Percentiles rank a stretch among this genome's conserved stretches.
Evolutionary conservation across 2,329 filamentous ascomycete genomes (phyloP).

Genomic region (Aureobasidium sp.): DNA sequence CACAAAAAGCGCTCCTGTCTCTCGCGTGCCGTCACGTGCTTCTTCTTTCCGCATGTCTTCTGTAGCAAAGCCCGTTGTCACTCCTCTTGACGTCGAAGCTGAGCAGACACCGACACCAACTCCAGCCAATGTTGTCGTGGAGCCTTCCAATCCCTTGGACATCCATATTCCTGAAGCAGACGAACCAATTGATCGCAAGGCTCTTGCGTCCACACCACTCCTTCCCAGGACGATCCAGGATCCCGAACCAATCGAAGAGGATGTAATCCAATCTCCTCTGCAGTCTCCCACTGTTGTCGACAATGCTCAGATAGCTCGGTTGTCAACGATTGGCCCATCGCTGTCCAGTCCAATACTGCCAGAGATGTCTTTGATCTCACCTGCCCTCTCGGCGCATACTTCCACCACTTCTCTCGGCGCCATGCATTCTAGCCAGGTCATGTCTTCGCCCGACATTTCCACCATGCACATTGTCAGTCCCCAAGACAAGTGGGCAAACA

Average conservation of each 20-base stretch:
- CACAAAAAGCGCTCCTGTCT: constrained; percentile 30
- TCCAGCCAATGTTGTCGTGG: constrained; percentile 24
- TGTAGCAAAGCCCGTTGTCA: constrained; percentile 46
- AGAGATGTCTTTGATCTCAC: constrained; percentile 48
- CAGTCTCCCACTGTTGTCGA: constrained; percentile 76
- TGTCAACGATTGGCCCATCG: constrained; percentile 20
- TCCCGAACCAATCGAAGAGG: constrained; percentile 41
- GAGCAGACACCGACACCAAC: constrained; percentile 24
- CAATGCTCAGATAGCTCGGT: constrained; percentile 31
- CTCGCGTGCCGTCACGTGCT: constrained; percentile 40
- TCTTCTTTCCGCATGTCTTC: constrained; percentile 73
- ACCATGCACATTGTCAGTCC: constrained; percentile 58
- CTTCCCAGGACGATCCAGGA: constrained; percentile 71
- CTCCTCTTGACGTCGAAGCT: constrained; percentile 23
- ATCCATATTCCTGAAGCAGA: constrained; percentile 32
- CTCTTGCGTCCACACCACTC: constrained; percentile 72
- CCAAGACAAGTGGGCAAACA: constrained; percentile 75
- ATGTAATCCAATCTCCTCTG: constrained; percentile 67
- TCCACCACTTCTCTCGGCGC: constrained; percentile 69
- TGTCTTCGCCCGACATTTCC: constrained; percentile 52
- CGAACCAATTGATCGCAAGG: constrained; percentile 44
- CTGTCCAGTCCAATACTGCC: constrained; percentile 41
- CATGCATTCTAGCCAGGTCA: constrained; percentile 37
- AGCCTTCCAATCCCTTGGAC: constrained; percentile 19
- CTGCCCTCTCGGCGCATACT: constrained; percentile 68